Percentiles rank a stretch among this genome's conserved stretches.
Conservation (phyloP, 2,329 filamentous ascomycete species). For the Phaeomoniella chlamydospora region DNA sequence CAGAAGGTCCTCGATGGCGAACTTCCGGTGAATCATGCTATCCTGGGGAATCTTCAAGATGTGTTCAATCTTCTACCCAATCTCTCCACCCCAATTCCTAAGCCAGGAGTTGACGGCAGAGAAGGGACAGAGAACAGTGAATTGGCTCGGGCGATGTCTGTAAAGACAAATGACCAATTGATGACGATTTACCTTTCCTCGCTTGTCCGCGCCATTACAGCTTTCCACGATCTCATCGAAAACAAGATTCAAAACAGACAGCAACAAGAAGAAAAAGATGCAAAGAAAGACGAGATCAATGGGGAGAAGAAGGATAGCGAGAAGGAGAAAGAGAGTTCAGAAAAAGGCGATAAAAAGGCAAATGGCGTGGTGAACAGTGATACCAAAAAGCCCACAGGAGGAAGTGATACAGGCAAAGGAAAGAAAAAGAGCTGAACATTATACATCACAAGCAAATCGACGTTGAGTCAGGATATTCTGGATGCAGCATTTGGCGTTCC, state of each 20-base stretch:
- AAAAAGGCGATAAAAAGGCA: conserved; percentile 34
- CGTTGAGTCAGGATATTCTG: no score
- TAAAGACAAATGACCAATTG: conserved; percentile 98
- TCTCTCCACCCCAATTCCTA: conserved; percentile 62
- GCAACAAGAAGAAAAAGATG: conserved; percentile 89
- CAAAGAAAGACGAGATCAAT: conserved; percentile 52
- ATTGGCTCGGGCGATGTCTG: conserved; percentile 87
- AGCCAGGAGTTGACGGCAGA: conserved; percentile 37
- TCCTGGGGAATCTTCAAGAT: conserved; percentile 95
- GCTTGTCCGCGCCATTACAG: conserved; percentile 92
- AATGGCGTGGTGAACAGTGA: conserved; percentile 35
- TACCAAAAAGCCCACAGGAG: conserved; percentile 38
- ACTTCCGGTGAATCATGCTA: conserved; percentile 91
- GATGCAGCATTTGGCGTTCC: no score
- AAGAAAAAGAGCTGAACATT: conserved; percentile 41
- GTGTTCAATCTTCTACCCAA: conserved; percentile 98
- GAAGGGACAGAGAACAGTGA: conserved; percentile 57
- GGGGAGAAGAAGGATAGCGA: conserved; percentile 52
- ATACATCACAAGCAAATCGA: no score
- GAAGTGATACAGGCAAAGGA: conserved; percentile 39
- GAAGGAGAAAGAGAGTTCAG: conserved; percentile 27
- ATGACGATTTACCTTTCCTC: conserved; percentile 97
- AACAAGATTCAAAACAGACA: conserved; percentile 99
- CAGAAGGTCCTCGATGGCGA: conserved; percentile 90
- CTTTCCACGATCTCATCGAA: conserved; percentile 97